Evolutionary conservation across 1,284 basidiomycete species (phyloP), one percentile per base, ranked within the genome.

Genomic region (Caloboletus inedulis): DNA sequence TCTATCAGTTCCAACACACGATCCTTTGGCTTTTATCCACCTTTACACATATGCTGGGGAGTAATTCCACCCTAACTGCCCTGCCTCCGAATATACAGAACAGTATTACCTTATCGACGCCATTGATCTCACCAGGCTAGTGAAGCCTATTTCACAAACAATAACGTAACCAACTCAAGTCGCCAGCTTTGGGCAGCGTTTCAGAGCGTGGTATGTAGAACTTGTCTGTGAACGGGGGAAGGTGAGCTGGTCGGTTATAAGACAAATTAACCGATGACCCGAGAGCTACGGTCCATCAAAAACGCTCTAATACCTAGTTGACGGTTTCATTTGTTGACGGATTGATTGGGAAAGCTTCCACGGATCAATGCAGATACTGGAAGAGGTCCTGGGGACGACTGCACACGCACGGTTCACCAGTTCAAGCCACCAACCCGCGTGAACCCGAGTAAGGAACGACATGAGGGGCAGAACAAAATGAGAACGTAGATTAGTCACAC

Each of bases 101-200:
- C 4, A 16, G 10, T 23, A 36, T 27, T 44, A 33, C 47, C 35
- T 62, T 43, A 12, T 36, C 30, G 41, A 50, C 51, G 62, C 47
- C 55, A 62, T 54, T 58, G 43, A 47, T 59, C 36, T 49, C 30
- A 47, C 43, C 43, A 23, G 4, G 46, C 23, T 14, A 33, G 27
- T 31, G 43, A 34, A n/a, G 39, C 25, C 6, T 31, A 23, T 33
- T 34, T 54, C 46, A 36, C 43, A 27, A 19, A 30, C 13, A 18
- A 18, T 45, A 35, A 63, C 62, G 61, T 61, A 62, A 64, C 18
- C 5, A 6, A 40, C 13, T 13, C 31, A 35, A 37, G 39, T 23
- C 4, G n/a, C 3, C 36, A 44, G 23, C n/a, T 52, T n/a, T 5
- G 35, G 42, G 12, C 12, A 45, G 16, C 23, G 27, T 51, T 51